phyloP scores from a whole-genome alignment of 2,329 filamentous ascomycete genomes.

The Nigrograna mackinnonii region DNA sequence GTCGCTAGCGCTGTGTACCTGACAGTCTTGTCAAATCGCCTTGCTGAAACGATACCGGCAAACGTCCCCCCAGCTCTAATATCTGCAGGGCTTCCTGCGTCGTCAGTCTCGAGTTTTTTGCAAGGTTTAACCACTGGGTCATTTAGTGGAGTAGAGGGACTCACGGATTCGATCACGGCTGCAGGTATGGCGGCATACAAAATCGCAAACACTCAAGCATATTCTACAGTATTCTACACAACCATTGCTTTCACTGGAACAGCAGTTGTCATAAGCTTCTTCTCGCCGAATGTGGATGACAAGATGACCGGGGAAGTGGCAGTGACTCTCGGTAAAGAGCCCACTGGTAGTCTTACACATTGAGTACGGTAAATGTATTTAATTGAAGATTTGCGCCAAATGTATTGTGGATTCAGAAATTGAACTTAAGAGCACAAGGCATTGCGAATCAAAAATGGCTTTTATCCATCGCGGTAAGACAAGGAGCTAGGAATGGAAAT shows the following conservation, averaged over 20 bases:
- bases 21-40: slow-evolving; percentile 37
- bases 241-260: slow-evolving; percentile 36
- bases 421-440: no score
- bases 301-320: slow-evolving; percentile 2
- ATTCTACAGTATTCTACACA: slow-evolving; percentile 35
- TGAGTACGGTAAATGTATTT: no score
- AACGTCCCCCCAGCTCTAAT: slow-evolving; percentile 35
- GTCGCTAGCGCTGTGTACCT: slow-evolving; percentile 41
- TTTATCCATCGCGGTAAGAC: background rate
- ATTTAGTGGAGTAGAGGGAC: background rate
- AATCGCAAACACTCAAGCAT: slow-evolving; percentile 33
- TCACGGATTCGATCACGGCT: slow-evolving; percentile 5
- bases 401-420: no score
- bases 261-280: slow-evolving; percentile 28
- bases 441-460: background rate
- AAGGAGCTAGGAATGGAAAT: background rate
- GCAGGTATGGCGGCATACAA: slow-evolving; percentile 30
- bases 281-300: slow-evolving; percentile 35
- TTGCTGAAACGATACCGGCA: slow-evolving; percentile 30
- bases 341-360: no score
- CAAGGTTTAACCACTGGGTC: slow-evolving; percentile 15
- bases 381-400: no score
- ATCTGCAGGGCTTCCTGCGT: slow-evolving; percentile 36
- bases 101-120: slow-evolving; percentile 34
- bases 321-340: slow-evolving; percentile 1